phyloP scores from a whole-genome alignment of 345 rosid genomes.

The Bretschneidera sinensis region DNA sequence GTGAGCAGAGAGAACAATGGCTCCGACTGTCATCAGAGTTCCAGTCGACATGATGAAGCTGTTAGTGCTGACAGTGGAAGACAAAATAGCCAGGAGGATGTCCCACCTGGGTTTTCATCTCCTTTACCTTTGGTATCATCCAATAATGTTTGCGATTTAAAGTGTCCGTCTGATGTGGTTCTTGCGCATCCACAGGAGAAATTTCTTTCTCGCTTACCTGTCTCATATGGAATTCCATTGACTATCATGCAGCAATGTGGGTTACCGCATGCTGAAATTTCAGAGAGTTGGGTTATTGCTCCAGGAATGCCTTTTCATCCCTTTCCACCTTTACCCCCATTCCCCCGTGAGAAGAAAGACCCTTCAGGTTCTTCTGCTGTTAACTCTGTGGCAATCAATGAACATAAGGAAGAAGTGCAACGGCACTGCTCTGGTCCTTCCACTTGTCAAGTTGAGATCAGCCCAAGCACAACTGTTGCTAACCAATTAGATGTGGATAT shows the following conservation, averaged over 20 bases:
- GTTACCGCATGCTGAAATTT: conserved; percentile 38
- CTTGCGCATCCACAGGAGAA: conserved; percentile 50
- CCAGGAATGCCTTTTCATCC: conserved; percentile 88
- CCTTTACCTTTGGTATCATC: conserved; percentile 30
- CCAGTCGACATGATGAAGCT: conserved; percentile 20
- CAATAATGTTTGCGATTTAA: conserved; percentile 16
- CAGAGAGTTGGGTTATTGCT: conserved; percentile 61
- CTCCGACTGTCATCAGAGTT: conserved; percentile 16
- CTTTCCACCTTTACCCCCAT: conserved; percentile 79
- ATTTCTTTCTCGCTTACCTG: conserved; percentile 57
- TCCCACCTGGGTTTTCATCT: conserved; percentile 89
- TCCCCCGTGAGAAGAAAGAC: conserved; percentile 39
- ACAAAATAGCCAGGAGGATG: conserved; percentile 45
- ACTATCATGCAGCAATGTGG: conserved; percentile 59
- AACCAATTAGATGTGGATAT: conserved; percentile 27
- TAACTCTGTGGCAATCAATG: conserved; percentile 17
- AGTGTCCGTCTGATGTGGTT: conserved; percentile 30
- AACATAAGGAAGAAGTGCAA: conserved; percentile 13
- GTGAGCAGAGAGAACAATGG: conserved; percentile 14
- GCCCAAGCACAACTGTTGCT: conserved; percentile 27
- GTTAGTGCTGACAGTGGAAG: conserved; percentile 22
- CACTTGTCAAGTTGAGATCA: conserved; percentile 26
- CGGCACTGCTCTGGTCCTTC: conserved; percentile 14
- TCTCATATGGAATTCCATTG: conserved; percentile 85
- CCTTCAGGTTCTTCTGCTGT: conserved; percentile 19